phyloP scores from a whole-genome alignment of 306 rosid genomes.

The Senna tora region DNA sequence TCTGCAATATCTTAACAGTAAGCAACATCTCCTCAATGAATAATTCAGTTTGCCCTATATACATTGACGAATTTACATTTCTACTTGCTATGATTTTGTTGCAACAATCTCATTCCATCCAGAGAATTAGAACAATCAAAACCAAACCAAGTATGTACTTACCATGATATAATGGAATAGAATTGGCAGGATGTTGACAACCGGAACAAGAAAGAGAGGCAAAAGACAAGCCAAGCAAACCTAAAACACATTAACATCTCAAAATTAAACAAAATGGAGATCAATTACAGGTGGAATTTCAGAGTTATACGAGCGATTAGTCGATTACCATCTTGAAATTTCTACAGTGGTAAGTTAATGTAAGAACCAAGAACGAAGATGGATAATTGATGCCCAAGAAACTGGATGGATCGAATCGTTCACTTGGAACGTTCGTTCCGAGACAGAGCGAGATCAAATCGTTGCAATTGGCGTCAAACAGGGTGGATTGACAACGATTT shows the following conservation, averaged over 20 bases:
- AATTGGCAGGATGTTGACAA: conserved; percentile 47
- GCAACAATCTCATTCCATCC: background rate
- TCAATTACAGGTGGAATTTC: background rate
- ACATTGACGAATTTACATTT: background rate
- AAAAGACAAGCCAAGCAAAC: conserved; percentile 49
- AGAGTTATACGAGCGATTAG: background rate
- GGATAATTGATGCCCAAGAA: background rate
- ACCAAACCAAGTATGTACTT: background rate
- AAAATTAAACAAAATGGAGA: background rate
- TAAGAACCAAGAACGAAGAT: background rate
- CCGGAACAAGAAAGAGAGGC: conserved; percentile 50
- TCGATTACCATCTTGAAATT: conserved; percentile 31
- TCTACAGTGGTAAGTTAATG: background rate
- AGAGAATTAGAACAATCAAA: background rate
- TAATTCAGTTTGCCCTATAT: too few relatives aligned
- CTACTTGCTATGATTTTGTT: background rate
- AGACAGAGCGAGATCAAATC: background rate
- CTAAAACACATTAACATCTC: conserved; percentile 10
- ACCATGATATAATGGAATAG: conserved; percentile 41
- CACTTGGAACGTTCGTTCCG: background rate
- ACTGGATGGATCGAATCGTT: background rate
- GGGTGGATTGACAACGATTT: background rate
- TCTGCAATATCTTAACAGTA: background rate
- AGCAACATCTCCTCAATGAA: too few relatives aligned
- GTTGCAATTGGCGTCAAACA: background rate